These are phyloP conservation scores for Yarrowia divulgata DNA, from an alignment of 805 yeast genomes.

Conservation along the genomic window DNA sequence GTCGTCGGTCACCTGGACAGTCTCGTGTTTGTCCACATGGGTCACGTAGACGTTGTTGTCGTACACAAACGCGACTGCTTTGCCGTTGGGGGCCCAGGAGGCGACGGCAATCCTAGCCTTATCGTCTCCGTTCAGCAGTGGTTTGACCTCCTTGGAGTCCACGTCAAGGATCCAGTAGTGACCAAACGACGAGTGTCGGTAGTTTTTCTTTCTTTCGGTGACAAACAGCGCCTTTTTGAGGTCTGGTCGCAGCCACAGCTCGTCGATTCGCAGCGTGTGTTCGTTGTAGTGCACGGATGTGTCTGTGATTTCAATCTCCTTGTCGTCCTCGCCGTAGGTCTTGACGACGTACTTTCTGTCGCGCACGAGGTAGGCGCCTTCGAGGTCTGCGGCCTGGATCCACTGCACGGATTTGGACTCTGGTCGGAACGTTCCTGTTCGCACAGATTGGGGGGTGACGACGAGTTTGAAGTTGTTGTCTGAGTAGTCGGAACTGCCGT, in stretches of 20 bases:
- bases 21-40: constrained; percentile 52
- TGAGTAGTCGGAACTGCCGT: neutral
- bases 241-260: constrained; percentile 56
- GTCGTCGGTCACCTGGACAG: constrained; percentile 66
- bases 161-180: constrained; percentile 69
- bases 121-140: constrained; percentile 46
- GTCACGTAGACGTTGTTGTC: constrained; percentile 73
- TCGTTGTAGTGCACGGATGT: constrained; percentile 24
- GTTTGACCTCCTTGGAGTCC: constrained; percentile 49
- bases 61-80: constrained; percentile 67
- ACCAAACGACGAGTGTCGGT: constrained; percentile 74
- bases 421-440: constrained; percentile 26
- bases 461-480: constrained; percentile 12
- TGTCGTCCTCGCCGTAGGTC: constrained; percentile 15
- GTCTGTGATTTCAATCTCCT: constrained; percentile 32
- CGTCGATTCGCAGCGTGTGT: constrained; percentile 54
- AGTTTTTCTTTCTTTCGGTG: constrained; percentile 60
- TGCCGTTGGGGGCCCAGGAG: constrained; percentile 77
- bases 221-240: constrained; percentile 61
- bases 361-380: constrained; percentile 23
- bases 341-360: constrained; percentile 27
- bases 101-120: constrained; percentile 59
- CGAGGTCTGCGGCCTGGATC: constrained; percentile 29
- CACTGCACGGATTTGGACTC: constrained; percentile 27
- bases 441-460: constrained; percentile 14